Evolutionary conservation across 768 basidiomycete genomes (phyloP), one percentile per base, ranked within the genome.

Genomic region (Mycena metata): DNA sequence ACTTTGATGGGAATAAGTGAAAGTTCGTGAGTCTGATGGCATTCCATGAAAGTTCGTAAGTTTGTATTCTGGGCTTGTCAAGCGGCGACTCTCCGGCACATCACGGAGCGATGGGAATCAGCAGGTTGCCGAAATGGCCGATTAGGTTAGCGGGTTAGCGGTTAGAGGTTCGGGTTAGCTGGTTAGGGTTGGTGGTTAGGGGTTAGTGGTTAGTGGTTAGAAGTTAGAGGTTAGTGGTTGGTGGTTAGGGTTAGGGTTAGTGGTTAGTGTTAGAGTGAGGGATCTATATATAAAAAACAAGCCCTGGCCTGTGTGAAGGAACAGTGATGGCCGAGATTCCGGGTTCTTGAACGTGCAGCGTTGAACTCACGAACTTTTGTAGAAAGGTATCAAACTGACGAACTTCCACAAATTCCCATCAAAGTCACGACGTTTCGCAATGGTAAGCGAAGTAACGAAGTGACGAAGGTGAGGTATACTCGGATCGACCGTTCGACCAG

Each of bases 251-350:
- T 47, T 47, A 47, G 46, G 5, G n/a, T n/a, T n/a, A n/a, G n/a
- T 23, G 46, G 46, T 47, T 47, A 47, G 46, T 9, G 46, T 47
- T 47, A 47, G 46, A n/a, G n/a, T n/a, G n/a, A n/a, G n/a, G n/a
- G n/a, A n/a, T 49, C 69, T 49, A 55, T 74, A 55, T 74, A n/a
- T 23, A 36, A 55, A 55, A 51, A 55, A 55, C 35, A 19, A n/a
- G 36, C 52, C 52, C 35, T 5, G 52, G 36, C 52, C 39, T 55
- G 52, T 55, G 52, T 23, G n/a, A 41, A 55, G 52, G 52, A 55
- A 55, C 52, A 55, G 1, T 41, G 52, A 55, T 41, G 52, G 52
- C 52, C 52, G 52, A 55, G 36, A 26, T 55, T 55, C 52, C 35
- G 19, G 36, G 36, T 55, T 39, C 36, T 55, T 55, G 52, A 55